Evolutionary conservation across 768 basidiomycete genomes (phyloP).

Genomic region (Rhodotorula diobovata): DNA sequence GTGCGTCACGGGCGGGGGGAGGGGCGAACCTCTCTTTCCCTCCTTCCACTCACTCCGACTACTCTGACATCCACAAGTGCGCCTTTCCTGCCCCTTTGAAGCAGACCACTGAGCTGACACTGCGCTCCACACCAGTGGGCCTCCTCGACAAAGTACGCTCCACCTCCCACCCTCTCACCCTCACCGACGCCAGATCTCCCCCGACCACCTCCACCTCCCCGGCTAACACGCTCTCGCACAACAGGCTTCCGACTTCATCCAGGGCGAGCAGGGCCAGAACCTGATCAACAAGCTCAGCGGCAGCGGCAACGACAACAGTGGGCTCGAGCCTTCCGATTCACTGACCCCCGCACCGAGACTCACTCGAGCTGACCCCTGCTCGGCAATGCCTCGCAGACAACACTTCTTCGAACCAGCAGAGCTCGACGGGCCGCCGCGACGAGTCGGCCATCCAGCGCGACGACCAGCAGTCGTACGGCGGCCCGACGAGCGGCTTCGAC

Average conservation of each 20-base stretch:
- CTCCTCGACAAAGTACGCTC: neutral
- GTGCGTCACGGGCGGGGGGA: neutral
- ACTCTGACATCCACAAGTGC: neutral
- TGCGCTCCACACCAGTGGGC: neutral
- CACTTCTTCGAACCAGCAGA: neutral
- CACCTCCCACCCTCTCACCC: neutral
- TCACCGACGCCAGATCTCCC: neutral
- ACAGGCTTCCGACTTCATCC: neutral
- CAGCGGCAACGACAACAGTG: neutral
- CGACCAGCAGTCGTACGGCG: constrained; percentile 2
- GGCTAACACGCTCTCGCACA: no score
- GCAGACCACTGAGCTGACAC: no score
- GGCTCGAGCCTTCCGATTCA: no score
- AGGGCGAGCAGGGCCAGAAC: neutral
- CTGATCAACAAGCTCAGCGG: neutral
- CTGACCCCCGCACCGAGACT: neutral
- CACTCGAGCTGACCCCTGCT: neutral
- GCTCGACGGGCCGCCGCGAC: neutral
- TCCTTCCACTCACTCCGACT: neutral
- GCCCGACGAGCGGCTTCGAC: constrained; percentile 4
- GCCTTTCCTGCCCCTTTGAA: no score
- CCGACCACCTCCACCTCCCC: neutral
- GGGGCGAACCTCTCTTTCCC: neutral
- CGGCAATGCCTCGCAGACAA: neutral
- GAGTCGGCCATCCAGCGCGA: neutral